phyloP scores from a whole-genome alignment of 2,329 filamentous ascomycete genomes.

The Cordyceps pruinosa region DNA sequence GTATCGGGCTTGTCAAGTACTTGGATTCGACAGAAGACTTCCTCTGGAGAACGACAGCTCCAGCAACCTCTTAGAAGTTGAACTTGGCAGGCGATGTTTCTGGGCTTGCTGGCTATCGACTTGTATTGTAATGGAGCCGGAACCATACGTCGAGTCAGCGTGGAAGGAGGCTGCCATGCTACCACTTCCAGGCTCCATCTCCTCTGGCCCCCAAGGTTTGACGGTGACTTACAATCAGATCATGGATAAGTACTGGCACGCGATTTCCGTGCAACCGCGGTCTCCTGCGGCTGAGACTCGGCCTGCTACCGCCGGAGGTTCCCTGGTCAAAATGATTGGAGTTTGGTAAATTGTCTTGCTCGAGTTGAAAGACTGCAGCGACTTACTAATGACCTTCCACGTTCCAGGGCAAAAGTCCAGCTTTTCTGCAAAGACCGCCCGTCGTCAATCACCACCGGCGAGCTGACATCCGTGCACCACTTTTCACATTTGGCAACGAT shows the following conservation, averaged over 20 bases:
- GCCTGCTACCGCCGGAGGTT: not conserved
- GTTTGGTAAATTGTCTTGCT: not conserved
- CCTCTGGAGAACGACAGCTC: not conserved
- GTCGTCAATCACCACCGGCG: not conserved
- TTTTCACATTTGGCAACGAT: not conserved
- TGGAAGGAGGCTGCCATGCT: constrained; percentile 7
- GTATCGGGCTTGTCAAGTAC: not conserved
- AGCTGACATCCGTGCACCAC: constrained; percentile 4
- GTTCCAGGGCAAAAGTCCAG: not conserved
- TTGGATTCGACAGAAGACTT: not conserved
- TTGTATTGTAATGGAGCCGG: constrained; percentile 7
- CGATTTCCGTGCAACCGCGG: not conserved
- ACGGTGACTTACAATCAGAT: not conserved
- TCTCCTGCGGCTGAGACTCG: not conserved
- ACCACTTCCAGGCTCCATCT: not conserved
- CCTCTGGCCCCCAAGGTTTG: not conserved
- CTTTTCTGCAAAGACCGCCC: constrained; percentile 2
- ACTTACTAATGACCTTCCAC: not conserved
- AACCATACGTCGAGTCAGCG: not conserved
- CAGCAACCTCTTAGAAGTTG: not conserved
- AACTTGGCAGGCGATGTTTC: not conserved
- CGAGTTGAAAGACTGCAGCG: not conserved
- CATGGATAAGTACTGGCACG: constrained; percentile 7
- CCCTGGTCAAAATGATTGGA: constrained; percentile 3
- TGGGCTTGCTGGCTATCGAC: constrained; percentile 4